These are phyloP conservation scores for Raddia guianensis DNA, from an alignment of 176 grass and related monocot species.

Conservation along the genomic window DNA sequence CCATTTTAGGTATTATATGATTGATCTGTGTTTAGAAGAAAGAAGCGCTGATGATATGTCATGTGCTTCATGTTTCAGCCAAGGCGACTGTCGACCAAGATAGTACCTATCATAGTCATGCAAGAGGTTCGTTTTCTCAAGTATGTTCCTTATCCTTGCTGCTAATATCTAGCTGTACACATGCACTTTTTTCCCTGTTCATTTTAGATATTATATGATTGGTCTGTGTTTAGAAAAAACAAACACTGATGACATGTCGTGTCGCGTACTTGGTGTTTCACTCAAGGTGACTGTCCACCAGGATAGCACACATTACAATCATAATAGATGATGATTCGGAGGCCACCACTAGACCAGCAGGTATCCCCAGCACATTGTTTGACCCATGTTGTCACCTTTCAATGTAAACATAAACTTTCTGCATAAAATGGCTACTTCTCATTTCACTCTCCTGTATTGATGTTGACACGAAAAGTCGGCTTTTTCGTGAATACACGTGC, in stretches of 20 bases:
- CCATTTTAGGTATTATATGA: neutral
- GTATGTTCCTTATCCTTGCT: too few species aligned
- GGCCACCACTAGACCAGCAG: slow-evolving; percentile 54
- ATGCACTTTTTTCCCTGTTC: too few species aligned
- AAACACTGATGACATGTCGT: too few species aligned
- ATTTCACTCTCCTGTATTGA: slow-evolving; percentile 19
- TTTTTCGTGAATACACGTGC: too few species aligned
- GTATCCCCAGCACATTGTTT: slow-evolving; percentile 40
- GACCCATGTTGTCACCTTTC: neutral
- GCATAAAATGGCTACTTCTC: neutral
- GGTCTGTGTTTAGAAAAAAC: too few species aligned
- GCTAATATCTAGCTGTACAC: too few species aligned
- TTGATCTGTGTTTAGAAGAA: neutral
- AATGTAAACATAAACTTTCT: slow-evolving; percentile 20
- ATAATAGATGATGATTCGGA: slow-evolving; percentile 93
- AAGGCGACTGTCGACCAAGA: too few species aligned
- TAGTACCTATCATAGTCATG: too few species aligned
- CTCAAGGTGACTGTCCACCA: slow-evolving; percentile 43
- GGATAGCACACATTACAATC: slow-evolving; percentile 44
- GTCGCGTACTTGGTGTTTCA: slow-evolving; percentile 44
- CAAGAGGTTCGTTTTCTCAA: too few species aligned
- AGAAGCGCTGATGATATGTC: neutral
- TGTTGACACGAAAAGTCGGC: too few species aligned
- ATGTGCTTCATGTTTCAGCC: too few species aligned
- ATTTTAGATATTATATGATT: too few species aligned